Evolutionary conservation across 2,329 filamentous ascomycete species (phyloP), one percentile per base, ranked within the genome.

Genomic region (Aspergillus carbonarius): DNA sequence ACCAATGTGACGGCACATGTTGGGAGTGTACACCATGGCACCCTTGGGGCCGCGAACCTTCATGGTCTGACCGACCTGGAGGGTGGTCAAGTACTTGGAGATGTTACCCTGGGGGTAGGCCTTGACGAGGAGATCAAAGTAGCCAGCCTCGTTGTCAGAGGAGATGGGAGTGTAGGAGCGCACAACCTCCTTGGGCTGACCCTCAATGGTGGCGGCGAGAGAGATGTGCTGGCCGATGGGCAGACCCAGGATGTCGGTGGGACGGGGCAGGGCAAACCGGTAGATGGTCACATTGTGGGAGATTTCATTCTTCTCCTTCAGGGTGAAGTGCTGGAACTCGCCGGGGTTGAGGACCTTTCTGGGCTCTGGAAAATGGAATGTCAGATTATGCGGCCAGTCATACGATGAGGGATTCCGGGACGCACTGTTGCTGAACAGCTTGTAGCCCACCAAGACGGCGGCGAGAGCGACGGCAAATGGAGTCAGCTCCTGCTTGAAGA

Each of bases 201-300:
- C 92, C 69, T 91, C 87, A 61, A 92, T 85, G 57, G 84, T 86
- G 57, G 92, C 93, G 67, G 90, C 91, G 73, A 99, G 92, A 63
- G 93, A 97, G 79, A 99, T 97, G 83, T 99, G 95, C 82, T 99
- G 95, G 73, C 95, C 95, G 81, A 98, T 98, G 66, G 95, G 93
- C 44, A 98, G 90, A 72, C 95, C 95, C 71, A 98, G 91, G 75
- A 97, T 92, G 67, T 90, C 86, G 69, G 82, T 88, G 40, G 88
- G 80, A 53, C 83, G 83, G 58, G 93, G 93, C 40, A 99, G 90
- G 65, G 85, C 84, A 81, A 98, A 97, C 72, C 95, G 92, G 83
- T 98, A 99, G 81, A 99, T 96, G 77, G 93, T 93, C 60, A 96
- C 93, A 83, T 99, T 99, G 86, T 98, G 95, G 32, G 93, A 96